Base-by-base conservation (phyloP, 768 basidiomycete species). In the Asterophora lycoperdoides region DNA sequence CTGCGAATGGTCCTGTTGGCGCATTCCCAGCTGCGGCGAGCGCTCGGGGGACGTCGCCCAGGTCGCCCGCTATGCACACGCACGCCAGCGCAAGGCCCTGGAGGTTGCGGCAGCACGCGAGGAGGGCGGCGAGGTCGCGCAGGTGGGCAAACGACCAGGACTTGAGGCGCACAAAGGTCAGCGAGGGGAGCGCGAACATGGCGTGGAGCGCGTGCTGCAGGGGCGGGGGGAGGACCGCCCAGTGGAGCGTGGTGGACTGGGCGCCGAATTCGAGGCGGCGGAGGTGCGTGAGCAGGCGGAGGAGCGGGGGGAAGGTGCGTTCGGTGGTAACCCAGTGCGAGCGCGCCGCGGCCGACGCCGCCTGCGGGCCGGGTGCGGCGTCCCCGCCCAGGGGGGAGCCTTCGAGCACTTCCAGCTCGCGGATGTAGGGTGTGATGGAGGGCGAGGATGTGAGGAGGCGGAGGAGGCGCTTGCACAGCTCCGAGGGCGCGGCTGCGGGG, bases 281-380 rank as follows among this genome's bases (percentile, higher is more conserved):
- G 17, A 75, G 62, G 45, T 72, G 65, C 9, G 66, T 67, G 19
- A 74, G 66, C 42, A 57, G 59, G 33, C 60, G 60, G 48, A 75
- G 65, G 34, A 75, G 62, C 11, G 58, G 61, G 0, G 67, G 61
- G 18, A 75, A 64, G 7, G 66, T 65, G 41, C 66, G 58, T 41
- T 73, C 71, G 6, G 63, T 68, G 9, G 68, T 62, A 41, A 71
- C 66, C 72, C 72, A 73, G 14, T 66, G 65, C 0, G 70, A 66
- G 30, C 58, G 63, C 1, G 54, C 51, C 14, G 63, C 62, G 3
- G 64, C 61, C 18, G 44, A 28, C 14, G 43, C 55, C 37, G 46
- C 48, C 38, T 56, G 55, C 15, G 66, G n/a, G n/a, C n/a, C n/a
- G n/a, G n/a, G 57, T 18, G 57, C 52, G 38, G 63, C 61, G 32